Evolutionary conservation across 2,329 filamentous ascomycete species (phyloP).

Genomic region (Rutstroemia sp.): DNA sequence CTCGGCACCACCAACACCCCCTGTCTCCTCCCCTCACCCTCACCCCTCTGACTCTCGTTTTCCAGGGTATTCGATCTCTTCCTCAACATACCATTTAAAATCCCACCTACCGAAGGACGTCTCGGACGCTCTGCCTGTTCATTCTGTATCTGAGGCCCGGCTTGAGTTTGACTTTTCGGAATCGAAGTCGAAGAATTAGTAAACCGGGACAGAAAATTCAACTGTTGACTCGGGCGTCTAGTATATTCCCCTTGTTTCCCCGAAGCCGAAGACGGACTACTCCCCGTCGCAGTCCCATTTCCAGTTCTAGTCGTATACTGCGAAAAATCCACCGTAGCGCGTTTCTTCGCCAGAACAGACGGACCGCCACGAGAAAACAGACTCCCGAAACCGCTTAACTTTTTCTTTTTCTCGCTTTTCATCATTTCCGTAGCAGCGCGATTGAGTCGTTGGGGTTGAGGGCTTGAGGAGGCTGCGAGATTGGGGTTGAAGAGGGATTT

Average conservation of each 20-base stretch:
- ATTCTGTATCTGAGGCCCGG: not conserved
- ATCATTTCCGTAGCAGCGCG: conserved; percentile 1
- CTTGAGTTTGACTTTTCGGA: not conserved
- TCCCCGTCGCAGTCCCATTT: not conserved
- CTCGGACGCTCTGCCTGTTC: conserved; percentile 10
- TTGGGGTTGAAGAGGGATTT: not conserved
- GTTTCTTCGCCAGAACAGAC: conserved; percentile 2
- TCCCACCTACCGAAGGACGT: conserved; percentile 19
- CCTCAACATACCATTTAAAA: conserved; percentile 23
- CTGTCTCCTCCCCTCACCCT: not conserved
- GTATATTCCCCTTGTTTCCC: not conserved
- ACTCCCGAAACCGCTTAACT: not conserved
- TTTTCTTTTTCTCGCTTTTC: not conserved
- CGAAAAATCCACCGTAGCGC: conserved; percentile 3
- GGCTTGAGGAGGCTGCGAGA: not conserved
- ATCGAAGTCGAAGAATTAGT: not conserved
- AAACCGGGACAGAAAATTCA: conserved; percentile 8
- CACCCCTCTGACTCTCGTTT: conserved; percentile 7
- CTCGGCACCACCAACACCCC: conserved; percentile 8
- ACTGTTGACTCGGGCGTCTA: conserved; percentile 5
- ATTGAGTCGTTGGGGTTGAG: not conserved
- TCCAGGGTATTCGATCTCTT: conserved; percentile 19
- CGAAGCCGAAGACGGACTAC: not conserved
- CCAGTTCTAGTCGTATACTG: not conserved
- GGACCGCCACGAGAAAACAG: not conserved